These are phyloP conservation scores for Plantago ovata DNA, from an alignment of 257 asterid genomes.

Conservation along the genomic window DNA sequence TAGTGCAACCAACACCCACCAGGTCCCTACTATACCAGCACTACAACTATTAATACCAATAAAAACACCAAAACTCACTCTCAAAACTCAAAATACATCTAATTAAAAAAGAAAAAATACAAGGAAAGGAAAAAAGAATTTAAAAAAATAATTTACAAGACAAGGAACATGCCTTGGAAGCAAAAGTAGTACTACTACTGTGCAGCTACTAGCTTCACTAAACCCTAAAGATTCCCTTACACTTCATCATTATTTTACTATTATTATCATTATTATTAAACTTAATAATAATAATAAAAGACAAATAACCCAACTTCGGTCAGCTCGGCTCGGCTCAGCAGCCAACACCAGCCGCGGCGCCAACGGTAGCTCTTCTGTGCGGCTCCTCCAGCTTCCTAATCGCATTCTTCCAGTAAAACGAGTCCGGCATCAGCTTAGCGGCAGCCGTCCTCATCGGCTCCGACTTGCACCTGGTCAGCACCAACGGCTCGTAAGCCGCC, in stretches of 20 bases:
- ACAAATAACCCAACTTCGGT: slow-evolving; percentile 16
- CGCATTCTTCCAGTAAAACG: slow-evolving; percentile 77
- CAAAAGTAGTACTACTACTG: slow-evolving; percentile 9
- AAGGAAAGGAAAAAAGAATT: too few relatives aligned
- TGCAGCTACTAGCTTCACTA: too few relatives aligned
- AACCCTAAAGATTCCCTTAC: slow-evolving; percentile 10
- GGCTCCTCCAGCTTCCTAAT: slow-evolving; percentile 71
- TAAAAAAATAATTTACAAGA: slow-evolving; percentile 22
- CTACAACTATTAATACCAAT: too few relatives aligned
- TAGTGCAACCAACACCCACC: too few relatives aligned
- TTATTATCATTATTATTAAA: too few relatives aligned
- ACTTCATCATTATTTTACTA: slow-evolving; percentile 11
- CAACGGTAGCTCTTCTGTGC: slow-evolving; percentile 51
- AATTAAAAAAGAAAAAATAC: too few relatives aligned
- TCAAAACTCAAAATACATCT: too few relatives aligned
- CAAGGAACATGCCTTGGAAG: slow-evolving; percentile 11
- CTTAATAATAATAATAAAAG: too few relatives aligned
- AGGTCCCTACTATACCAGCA: too few relatives aligned
- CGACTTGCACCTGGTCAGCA: slow-evolving; percentile 81
- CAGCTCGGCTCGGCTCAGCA: slow-evolving; percentile 56
- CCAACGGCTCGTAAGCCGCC: slow-evolving; percentile 85
- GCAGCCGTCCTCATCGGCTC: slow-evolving; percentile 97
- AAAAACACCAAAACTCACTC: too few relatives aligned
- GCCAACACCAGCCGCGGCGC: slow-evolving; percentile 70
- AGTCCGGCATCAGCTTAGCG: slow-evolving; percentile 72